Evolutionary conservation across 164 flowering plant genomes (phyloP), one percentile per base, ranked within the genome.

Genomic region (Vitis riparia): DNA sequence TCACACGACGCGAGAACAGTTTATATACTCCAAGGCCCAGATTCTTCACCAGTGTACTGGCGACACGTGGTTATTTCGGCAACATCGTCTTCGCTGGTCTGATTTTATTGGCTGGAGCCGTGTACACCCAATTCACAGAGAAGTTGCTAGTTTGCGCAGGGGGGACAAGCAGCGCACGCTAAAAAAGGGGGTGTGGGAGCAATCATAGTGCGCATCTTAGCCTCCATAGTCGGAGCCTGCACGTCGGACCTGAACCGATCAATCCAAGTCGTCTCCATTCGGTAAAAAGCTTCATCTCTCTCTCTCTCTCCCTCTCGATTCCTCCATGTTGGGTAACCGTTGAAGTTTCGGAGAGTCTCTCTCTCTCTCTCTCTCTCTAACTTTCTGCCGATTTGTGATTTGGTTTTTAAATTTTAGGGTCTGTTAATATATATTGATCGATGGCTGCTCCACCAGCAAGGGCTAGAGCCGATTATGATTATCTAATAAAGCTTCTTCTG

Each of bases 391-490:
- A 29, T 65, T 61, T 60, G 49, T 68, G 73, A 67, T 74, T 68
- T 51, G 72, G 67, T 68, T 66, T 48, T 74, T 68, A 6, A 10
- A 55, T 27, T n/a, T 3, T 52, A 10, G 15, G 15, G 17, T 63
- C 57, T 37, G 17, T 58, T n/a, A 27, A 15, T 50, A 8, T 11
- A 9, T 14, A 48, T 59, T 52, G 60, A 49, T 69, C 78, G 19
- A 86, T 85, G 90, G 90, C 87, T 62, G 84, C 88, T 80, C 85
- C 87, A 67, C 86, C 90, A 68, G 85, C 90, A 32, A 80, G 90
- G 71, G 87, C 90, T 66, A 71, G 88, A 60, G 88, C 90, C 51
- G 90, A 87, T 77, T 83, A 85, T 68, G 88, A 85, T 76, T 87
- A 75, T 76, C 84, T 83, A 48, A 80, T 85, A 55, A 82, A 85